These are phyloP conservation scores for Tulasnella sp. DNA, from an alignment of 768 basidiomycete species.

Conservation along the genomic window DNA sequence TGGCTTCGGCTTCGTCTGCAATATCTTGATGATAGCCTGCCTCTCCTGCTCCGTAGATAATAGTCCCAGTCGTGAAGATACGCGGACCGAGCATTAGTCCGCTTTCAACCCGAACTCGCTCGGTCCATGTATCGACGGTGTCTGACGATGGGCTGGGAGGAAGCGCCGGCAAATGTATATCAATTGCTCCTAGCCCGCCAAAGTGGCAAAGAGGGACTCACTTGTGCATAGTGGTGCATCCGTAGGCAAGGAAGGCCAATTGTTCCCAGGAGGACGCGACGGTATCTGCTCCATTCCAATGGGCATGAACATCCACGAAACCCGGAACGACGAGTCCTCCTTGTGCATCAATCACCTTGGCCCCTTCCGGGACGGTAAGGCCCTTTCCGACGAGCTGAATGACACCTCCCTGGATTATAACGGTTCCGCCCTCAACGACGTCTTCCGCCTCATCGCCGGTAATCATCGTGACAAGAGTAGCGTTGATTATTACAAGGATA, in stretches of 20 bases:
- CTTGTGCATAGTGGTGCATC: slow-evolving; percentile 72
- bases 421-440: slow-evolving; percentile 44
- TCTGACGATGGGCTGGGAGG: slow-evolving; percentile 51
- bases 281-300: slow-evolving; percentile 52
- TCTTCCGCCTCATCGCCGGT: slow-evolving; percentile 44
- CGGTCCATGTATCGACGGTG: slow-evolving; percentile 53
- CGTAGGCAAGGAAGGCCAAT: slow-evolving; percentile 67
- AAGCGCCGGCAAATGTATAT: not conserved
- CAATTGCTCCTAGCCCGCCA: not conserved
- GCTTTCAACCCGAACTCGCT: slow-evolving; percentile 60
- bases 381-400: slow-evolving; percentile 44
- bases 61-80: slow-evolving; percentile 60
- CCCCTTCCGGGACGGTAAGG: slow-evolving; percentile 34
- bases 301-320: slow-evolving; percentile 70
- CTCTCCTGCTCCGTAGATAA: slow-evolving; percentile 52
- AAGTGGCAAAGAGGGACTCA: slow-evolving; percentile 30
- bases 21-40: slow-evolving; percentile 52
- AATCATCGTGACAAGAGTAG: slow-evolving; percentile 63
- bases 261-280: slow-evolving; percentile 62
- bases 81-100: slow-evolving; percentile 62
- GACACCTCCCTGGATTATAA: slow-evolving; percentile 50
- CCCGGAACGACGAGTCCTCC: slow-evolving; percentile 64
- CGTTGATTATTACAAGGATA: slow-evolving; percentile 54
- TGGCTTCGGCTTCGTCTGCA: slow-evolving; percentile 52
- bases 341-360: slow-evolving; percentile 48